These are phyloP conservation scores for Coemansia sp. DNA, from an alignment of 192 early-diverging fungal genomes.

Conservation along the genomic window DNA sequence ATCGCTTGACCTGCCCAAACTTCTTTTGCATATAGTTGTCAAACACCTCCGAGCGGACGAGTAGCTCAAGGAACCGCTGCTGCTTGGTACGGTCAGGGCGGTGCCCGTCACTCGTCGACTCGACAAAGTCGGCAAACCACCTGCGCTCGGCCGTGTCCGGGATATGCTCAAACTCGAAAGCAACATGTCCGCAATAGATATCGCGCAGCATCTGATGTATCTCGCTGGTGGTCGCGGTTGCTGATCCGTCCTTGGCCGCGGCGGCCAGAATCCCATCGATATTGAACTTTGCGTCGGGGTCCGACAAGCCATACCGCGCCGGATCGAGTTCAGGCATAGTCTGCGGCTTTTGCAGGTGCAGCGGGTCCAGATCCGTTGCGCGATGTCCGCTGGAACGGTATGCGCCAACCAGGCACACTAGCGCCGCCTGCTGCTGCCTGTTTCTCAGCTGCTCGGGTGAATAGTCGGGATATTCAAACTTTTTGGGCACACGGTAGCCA, in stretches of 20 bases:
- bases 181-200: slow-evolving; percentile 76
- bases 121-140: slow-evolving; percentile 85
- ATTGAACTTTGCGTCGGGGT: slow-evolving; percentile 52
- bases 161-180: slow-evolving; percentile 93
- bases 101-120: slow-evolving; percentile 42
- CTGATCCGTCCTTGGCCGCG: slow-evolving; percentile 51
- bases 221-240: slow-evolving; percentile 56
- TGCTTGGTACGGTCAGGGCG: slow-evolving; percentile 46
- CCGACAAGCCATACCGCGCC: slow-evolving; percentile 72
- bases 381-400: slow-evolving; percentile 79
- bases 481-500: slow-evolving; percentile 78
- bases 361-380: slow-evolving; percentile 80
- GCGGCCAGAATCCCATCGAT: slow-evolving; percentile 67
- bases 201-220: slow-evolving; percentile 67
- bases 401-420: slow-evolving; percentile 76
- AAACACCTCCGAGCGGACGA: slow-evolving; percentile 72
- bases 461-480: slow-evolving; percentile 69
- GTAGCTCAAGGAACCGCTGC: slow-evolving; percentile 68
- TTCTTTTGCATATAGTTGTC: slow-evolving; percentile 98
- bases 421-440: slow-evolving; percentile 73
- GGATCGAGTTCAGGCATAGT: slow-evolving; percentile 71
- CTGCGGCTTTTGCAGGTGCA: slow-evolving; percentile 55
- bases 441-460: slow-evolving; percentile 73
- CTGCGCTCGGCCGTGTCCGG: slow-evolving; percentile 77
- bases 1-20: slow-evolving; percentile 94